Evolutionary conservation across 2,329 filamentous ascomycete species (phyloP).

Genomic region (Epichloe sp.): DNA sequence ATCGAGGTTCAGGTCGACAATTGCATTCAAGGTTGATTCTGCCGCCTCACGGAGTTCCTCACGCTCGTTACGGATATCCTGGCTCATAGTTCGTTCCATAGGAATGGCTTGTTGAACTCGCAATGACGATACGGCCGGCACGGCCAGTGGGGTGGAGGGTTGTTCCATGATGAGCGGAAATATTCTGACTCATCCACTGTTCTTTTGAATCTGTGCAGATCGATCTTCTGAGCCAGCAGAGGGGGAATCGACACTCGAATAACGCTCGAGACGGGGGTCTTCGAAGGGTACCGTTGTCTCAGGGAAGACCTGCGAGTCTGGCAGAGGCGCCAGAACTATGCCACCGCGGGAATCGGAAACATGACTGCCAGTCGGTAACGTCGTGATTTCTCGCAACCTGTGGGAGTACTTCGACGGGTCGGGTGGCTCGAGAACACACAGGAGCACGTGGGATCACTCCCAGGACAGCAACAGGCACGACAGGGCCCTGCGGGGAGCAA

Average conservation of each 20-base stretch:
- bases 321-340: constrained; percentile 36
- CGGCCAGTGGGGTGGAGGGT: constrained; percentile 28
- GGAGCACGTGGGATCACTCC: background rate
- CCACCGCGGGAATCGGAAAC: constrained; percentile 28
- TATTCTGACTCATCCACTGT: background rate
- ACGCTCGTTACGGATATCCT: constrained; percentile 84
- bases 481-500: constrained; percentile 5
- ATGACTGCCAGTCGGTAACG: constrained; percentile 27
- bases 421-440: background rate
- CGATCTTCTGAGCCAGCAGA: background rate
- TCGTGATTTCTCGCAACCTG: constrained; percentile 14
- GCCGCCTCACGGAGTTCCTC: constrained; percentile 91
- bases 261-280: background rate
- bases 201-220: background rate
- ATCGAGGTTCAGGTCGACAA: constrained; percentile 85
- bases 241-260: background rate
- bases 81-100: constrained; percentile 60
- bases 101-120: constrained; percentile 32
- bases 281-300: background rate
- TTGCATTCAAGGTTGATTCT: constrained; percentile 91
- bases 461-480: background rate
- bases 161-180: constrained; percentile 26
- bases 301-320: constrained; percentile 23
- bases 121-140: constrained; percentile 39
- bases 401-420: constrained; percentile 1